Percentiles rank a stretch among this genome's conserved stretches.
These are phyloP conservation scores for Phialemoniopsis sp. DNA, from an alignment of 2,329 filamentous ascomycete genomes.

Conservation along the genomic window DNA sequence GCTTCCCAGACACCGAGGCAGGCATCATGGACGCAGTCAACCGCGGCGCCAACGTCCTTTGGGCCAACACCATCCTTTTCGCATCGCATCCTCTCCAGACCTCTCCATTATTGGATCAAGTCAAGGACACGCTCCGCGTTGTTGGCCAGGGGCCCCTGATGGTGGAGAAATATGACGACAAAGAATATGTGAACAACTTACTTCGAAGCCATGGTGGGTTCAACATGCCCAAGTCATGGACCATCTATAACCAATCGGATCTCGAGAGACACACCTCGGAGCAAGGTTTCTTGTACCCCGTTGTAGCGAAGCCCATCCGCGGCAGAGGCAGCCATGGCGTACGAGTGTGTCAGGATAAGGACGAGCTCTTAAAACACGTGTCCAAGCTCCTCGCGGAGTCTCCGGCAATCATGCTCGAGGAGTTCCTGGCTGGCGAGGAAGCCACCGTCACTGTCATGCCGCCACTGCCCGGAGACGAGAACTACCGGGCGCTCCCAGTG, in stretches of 20 bases:
- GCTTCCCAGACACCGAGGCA: conserved; percentile 36
- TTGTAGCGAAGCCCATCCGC: conserved; percentile 43
- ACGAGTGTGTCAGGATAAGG: conserved; percentile 31
- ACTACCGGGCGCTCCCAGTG: conserved; percentile 38
- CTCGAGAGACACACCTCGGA: too few relatives aligned
- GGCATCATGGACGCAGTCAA: conserved; percentile 33
- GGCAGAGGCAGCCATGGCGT: conserved; percentile 46
- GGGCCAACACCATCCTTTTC: conserved; percentile 48
- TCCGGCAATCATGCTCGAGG: conserved; percentile 36
- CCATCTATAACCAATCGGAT: conserved; percentile 8
- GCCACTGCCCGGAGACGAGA: conserved; percentile 20
- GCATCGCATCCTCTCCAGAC: conserved; percentile 40
- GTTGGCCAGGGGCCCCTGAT: conserved; percentile 40
- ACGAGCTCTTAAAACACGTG: conserved; percentile 27
- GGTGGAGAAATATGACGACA: conserved; percentile 46
- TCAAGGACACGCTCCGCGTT: conserved; percentile 25
- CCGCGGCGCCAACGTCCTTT: conserved; percentile 37
- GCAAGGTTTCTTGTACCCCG: conserved; percentile 22
- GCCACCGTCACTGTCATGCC: conserved; percentile 49
- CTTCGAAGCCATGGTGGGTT: conserved; percentile 29
- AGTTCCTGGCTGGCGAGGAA: conserved; percentile 43
- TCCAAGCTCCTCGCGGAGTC: conserved; percentile 26
- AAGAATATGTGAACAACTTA: conserved; percentile 39
- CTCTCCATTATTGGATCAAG: conserved; percentile 23
- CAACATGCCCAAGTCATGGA: conserved; percentile 32